These are phyloP conservation scores for Metrosideros polymorpha DNA, from an alignment of 441 rosid species.

Conservation along the genomic window DNA sequence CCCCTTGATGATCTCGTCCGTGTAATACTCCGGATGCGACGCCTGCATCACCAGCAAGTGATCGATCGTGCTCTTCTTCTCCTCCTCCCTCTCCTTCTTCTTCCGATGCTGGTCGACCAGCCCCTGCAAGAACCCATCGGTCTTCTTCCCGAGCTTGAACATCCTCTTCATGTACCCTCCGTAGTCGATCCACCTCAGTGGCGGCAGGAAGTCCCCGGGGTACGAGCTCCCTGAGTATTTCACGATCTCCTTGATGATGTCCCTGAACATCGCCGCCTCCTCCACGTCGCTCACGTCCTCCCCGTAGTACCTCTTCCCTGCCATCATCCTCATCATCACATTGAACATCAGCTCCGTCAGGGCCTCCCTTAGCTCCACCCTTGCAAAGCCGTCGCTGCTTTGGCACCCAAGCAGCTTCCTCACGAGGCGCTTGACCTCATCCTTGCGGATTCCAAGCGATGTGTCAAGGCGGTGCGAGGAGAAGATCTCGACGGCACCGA, in stretches of 20 bases:
- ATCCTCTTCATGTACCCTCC: background rate
- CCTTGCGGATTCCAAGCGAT: background rate
- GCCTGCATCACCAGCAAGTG: background rate
- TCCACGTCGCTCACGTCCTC: background rate
- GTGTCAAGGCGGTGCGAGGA: background rate
- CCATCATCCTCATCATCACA: constrained; percentile 6
- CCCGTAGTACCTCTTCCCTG: constrained; percentile 5
- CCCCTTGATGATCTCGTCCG: background rate
- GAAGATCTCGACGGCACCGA: background rate
- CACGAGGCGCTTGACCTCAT: background rate
- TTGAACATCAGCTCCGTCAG: background rate
- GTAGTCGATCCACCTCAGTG: background rate
- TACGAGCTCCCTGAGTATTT: background rate
- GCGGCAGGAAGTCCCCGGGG: background rate
- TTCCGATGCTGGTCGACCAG: background rate
- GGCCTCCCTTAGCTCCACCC: constrained; percentile 1
- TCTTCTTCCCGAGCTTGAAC: background rate
- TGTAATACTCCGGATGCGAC: background rate
- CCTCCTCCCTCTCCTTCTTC: background rate
- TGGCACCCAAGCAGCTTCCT: background rate
- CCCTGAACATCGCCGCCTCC: background rate
- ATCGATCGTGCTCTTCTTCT: background rate
- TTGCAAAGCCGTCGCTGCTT: background rate
- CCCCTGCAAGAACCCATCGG: background rate
- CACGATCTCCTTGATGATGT: background rate